These are phyloP conservation scores for Candolleomyces eurysporus DNA, from an alignment of 768 basidiomycete genomes.

Conservation along the genomic window DNA sequence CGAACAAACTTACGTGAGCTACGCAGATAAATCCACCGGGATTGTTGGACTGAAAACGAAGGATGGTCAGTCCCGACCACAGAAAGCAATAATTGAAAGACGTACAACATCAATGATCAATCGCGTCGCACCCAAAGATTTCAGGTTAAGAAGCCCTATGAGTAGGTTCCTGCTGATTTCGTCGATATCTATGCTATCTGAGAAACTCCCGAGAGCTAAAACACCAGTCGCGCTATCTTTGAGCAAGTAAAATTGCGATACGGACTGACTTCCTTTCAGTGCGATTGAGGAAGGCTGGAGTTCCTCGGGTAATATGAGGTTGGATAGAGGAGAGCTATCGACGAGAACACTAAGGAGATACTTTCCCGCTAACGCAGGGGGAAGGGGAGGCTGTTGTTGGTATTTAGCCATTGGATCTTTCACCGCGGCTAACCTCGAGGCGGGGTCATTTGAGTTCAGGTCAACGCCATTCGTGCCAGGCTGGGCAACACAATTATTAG, in stretches of 20 bases:
- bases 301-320: conserved; percentile 40
- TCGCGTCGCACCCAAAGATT: conserved; percentile 47
- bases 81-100: conserved; percentile 5
- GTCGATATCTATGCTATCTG: conserved; percentile 39
- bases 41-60: conserved; percentile 39
- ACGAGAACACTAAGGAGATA: conserved; percentile 49
- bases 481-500: conserved; percentile 51
- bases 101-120: conserved; percentile 59
- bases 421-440: conserved; percentile 3
- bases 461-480: conserved; percentile 49
- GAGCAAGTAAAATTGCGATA: conserved; percentile 54
- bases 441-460: conserved; percentile 21
- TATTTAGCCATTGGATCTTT: conserved; percentile 32
- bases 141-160: conserved; percentile 47
- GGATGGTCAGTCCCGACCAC: background rate
- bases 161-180: conserved; percentile 43
- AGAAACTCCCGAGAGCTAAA: conserved; percentile 59
- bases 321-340: conserved; percentile 42
- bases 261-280: conserved; percentile 45
- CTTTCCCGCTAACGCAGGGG: conserved; percentile 26
- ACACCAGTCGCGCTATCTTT: conserved; percentile 55
- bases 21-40: conserved; percentile 59
- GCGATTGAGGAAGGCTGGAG: conserved; percentile 37
- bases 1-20: conserved; percentile 45
- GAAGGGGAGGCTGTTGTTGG: conserved; percentile 39